A percentile compares a stretch with the other conserved stretches of the same genome.
These are phyloP conservation scores for Metschnikowia rubicola DNA, from an alignment of 805 yeast genomes.

Conservation along the genomic window DNA sequence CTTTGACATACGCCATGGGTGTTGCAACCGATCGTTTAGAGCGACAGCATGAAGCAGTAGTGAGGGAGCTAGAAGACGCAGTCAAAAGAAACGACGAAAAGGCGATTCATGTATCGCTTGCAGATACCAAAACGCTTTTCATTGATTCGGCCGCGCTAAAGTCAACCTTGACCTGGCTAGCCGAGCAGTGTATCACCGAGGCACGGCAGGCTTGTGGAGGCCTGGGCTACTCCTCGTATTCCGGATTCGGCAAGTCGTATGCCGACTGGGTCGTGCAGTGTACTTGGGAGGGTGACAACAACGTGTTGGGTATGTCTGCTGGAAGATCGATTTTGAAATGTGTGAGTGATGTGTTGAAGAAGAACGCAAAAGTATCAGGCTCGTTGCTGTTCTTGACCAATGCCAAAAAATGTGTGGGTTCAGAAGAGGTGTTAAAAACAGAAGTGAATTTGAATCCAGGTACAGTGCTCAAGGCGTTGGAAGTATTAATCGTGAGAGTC, in stretches of 20 bases:
- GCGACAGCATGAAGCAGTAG: conserved; percentile 27
- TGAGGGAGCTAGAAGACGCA: conserved; percentile 35
- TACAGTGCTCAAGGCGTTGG: conserved; percentile 23
- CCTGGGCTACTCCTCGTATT: conserved; percentile 44
- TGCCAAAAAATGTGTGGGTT: conserved; percentile 9
- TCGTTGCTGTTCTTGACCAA: conserved; percentile 16
- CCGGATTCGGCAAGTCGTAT: conserved; percentile 43
- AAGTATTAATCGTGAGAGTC: conserved; percentile 37
- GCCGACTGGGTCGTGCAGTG: conserved; percentile 48
- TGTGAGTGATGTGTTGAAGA: conserved; percentile 25
- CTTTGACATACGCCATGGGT: conserved; percentile 37
- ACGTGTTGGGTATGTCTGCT: conserved; percentile 39
- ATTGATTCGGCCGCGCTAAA: conserved; percentile 44
- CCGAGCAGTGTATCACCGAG: conserved; percentile 40
- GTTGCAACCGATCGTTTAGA: conserved; percentile 40
- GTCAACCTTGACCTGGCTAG: conserved; percentile 44
- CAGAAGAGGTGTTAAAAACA: conserved; percentile 3
- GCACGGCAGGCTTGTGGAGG: conserved; percentile 47
- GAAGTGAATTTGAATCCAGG: conserved; percentile 18
- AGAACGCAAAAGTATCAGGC: conserved; percentile 10
- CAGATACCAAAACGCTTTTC: conserved; percentile 40
- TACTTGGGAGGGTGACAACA: conserved; percentile 51
- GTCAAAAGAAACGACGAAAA: conserved; percentile 31
- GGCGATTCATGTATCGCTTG: conserved; percentile 30
- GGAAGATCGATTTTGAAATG: conserved; percentile 39